Evolutionary conservation across 495 filamentous ascomycete species (phyloP), one percentile per base, ranked within the genome.

Genomic region (Penicillium egyptiacum): DNA sequence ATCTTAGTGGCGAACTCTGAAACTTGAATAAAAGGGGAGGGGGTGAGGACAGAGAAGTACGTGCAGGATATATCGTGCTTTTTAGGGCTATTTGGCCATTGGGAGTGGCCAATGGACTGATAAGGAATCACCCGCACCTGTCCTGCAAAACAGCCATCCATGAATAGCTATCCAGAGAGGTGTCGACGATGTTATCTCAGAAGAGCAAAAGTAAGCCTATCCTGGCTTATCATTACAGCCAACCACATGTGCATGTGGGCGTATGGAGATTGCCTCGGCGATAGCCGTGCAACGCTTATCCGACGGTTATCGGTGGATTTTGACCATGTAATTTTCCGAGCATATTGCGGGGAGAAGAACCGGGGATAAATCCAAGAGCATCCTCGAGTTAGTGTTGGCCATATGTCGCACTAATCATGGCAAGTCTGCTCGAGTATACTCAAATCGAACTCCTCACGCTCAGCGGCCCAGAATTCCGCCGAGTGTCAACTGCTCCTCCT

Each of bases 401-500:
- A 25, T 28, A 23, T 23, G 1, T 42, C 22, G 12, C 11, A 28
- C 14, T 33, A 25, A 37, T 17, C 30, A 52, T 53, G 56, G 6
- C 31, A 26, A 28, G 33, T 23, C 19, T 46, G 45, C 6, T 55
- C 14, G 33, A 61, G 55, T 73, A 71, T 44, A 71, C 70, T 1
- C 61, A 73, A 20, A 47, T 73, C n/a, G 70, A 73, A 23, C 62
- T 73, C 4, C 58, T 66, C 31, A 70, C 64, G 0, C 54, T 65
- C 11, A 62, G 53, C 20, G 70, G 70, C 2, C 60, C 67, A 3
- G 67, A 61, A 30, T 73, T 55, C 51, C 70, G 70, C 5, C 64
- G 67, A 12, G 70, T 74, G 6, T 74, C 69, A 20, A 70, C 71
- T 12, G 66, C 69, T 1, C 67, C 67, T 17, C 69, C 71, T 4